phyloP scores from a whole-genome alignment of 176 grass and related monocot species.

The Thalia dealbata region DNA sequence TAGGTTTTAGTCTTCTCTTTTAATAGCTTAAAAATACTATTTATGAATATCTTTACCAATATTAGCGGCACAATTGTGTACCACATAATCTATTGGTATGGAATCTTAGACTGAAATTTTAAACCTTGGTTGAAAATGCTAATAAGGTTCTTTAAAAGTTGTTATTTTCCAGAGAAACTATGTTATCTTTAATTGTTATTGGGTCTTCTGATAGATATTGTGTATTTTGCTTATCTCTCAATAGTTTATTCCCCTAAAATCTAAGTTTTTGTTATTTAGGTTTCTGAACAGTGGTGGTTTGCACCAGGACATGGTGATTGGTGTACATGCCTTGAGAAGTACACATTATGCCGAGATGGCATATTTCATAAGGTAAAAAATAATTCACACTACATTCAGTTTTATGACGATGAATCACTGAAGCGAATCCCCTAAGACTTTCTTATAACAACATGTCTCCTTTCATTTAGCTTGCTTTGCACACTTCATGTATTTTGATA shows the following conservation, averaged over 20 bases:
- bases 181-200: not conserved
- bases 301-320: slow-evolving; percentile 97
- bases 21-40: no score
- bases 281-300: slow-evolving; percentile 98
- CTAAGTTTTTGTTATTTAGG: slow-evolving; percentile 35
- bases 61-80: no score
- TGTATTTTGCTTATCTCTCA: not conserved
- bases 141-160: no score
- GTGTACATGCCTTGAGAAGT: slow-evolving; percentile 93
- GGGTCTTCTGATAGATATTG: not conserved
- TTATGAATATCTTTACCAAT: no score
- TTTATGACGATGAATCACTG: not conserved
- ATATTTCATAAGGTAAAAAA: slow-evolving; percentile 79
- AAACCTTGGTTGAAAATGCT: not conserved
- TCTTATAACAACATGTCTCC: not conserved
- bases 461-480: no score
- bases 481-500: no score
- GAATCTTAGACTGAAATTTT: no score
- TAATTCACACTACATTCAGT: not conserved
- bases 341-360: slow-evolving; percentile 85
- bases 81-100: no score
- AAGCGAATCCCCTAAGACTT: not conserved
- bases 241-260: slow-evolving; percentile 1
- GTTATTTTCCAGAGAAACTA: no score
- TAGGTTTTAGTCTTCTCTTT: no score